These are phyloP conservation scores for Tulasnella sp. DNA, from an alignment of 768 basidiomycete genomes.

Conservation along the genomic window DNA sequence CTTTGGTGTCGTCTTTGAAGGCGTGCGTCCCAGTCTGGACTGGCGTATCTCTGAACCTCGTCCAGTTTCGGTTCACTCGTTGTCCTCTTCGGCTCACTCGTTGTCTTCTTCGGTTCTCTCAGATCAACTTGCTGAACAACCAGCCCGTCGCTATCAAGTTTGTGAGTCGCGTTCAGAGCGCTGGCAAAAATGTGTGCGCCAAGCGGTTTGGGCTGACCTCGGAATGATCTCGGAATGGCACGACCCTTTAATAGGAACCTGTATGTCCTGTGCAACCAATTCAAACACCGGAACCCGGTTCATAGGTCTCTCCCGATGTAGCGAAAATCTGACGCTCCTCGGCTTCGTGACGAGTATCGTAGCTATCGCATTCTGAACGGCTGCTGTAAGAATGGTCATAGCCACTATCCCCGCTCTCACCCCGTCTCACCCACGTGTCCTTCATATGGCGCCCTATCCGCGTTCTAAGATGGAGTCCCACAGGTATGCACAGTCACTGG, in stretches of 20 bases:
- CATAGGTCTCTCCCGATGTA: neutral
- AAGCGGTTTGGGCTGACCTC: neutral
- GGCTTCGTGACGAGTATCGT: slow-evolving; percentile 96
- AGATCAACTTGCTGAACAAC: slow-evolving; percentile 98
- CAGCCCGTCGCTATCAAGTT: slow-evolving; percentile 99
- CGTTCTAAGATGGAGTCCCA: slow-evolving; percentile 24
- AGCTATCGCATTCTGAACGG: slow-evolving; percentile 89
- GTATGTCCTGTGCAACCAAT: neutral
- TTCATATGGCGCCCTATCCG: neutral
- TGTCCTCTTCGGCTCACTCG: slow-evolving; percentile 16
- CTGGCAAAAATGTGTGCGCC: slow-evolving; percentile 1
- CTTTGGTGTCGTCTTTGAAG: slow-evolving; percentile 70
- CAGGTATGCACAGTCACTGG: slow-evolving; percentile 15
- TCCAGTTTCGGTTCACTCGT: neutral
- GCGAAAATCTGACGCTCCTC: slow-evolving; percentile 84
- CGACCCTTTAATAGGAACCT: slow-evolving; percentile 24
- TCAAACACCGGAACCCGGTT: neutral
- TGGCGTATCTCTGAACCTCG: neutral
- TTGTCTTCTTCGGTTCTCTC: slow-evolving; percentile 28
- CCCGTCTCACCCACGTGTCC: neutral
- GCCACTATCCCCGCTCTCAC: slow-evolving; percentile 23
- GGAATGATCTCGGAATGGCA: slow-evolving; percentile 4
- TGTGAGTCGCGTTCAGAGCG: slow-evolving; percentile 66
- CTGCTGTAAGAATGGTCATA: slow-evolving; percentile 61
- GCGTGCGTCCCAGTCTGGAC: slow-evolving; percentile 35